phyloP scores from a whole-genome alignment of 768 basidiomycete species.

The Xerocomellus dryophilus region DNA sequence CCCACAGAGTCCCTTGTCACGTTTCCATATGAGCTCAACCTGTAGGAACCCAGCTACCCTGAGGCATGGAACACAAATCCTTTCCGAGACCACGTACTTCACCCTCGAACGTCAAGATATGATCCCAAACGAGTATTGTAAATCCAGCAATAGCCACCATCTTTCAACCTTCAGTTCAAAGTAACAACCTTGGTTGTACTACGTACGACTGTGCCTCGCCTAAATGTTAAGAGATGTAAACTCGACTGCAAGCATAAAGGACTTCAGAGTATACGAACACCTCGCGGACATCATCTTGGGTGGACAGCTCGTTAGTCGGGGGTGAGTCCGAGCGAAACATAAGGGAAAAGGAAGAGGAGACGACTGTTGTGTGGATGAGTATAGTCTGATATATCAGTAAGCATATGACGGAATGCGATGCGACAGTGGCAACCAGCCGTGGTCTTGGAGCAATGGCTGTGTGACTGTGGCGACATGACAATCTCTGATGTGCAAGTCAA shows the following conservation, averaged over 20 bases:
- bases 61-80: neutral
- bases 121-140: slow-evolving; percentile 49
- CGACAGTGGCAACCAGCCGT: neutral
- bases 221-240: neutral
- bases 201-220: slow-evolving; percentile 11
- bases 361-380: neutral
- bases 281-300: neutral
- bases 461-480: neutral
- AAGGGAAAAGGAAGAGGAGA: neutral
- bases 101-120: slow-evolving; percentile 37
- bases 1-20: slow-evolving; percentile 35
- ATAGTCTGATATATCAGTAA: neutral
- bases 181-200: neutral
- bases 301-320: neutral
- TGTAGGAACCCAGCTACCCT: slow-evolving; percentile 7
- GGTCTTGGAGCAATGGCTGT: neutral
- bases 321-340: slow-evolving; percentile 3
- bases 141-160: slow-evolving; percentile 52
- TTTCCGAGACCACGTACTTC: slow-evolving; percentile 27
- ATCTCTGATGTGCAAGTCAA: too few species aligned
- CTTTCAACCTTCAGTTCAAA: slow-evolving; percentile 29
- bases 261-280: neutral
- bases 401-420: neutral
- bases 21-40: slow-evolving; percentile 39
- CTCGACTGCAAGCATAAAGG: neutral